Base-by-base conservation (phyloP, 2,329 filamentous ascomycete genomes). In the Aspergillus chevalieri region DNA sequence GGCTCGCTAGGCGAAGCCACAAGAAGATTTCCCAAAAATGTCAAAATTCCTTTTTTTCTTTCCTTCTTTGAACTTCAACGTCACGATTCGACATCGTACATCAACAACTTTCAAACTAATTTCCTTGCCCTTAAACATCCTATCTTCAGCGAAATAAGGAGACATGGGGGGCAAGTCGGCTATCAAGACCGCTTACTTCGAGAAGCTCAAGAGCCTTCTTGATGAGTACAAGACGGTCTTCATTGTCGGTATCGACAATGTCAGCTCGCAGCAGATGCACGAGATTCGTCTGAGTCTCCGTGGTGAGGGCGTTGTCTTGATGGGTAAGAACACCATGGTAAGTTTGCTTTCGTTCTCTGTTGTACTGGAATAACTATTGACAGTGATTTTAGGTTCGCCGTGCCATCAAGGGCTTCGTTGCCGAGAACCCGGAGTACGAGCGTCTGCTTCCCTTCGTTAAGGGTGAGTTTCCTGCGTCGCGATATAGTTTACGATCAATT, bases 321-420 rank as follows among this genome's bases (percentile, higher is more conserved):
- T 97, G 93, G 93, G 92, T 74, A 97, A 96, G 87, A 98, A 98
- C 86, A 98, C 93, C 78, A 98, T 98, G 93, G 92, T 93, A 77
- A 53, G 80, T 65, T 34, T 22, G 44, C 54, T 19, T 19, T 17
- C 4, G 9, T 9, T 15, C 5, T 30, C 6, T 28, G 12, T 26
- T 22, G 5, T 9, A 19, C n/a, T 6, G 21, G n/a, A 36, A 17
- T 15, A 12, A 19, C 48, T 24, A 52, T 44, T 57, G 47, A 53
- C 47, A 21, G 41, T 12, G 22, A 43, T 46, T 58, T 51, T 48
- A 90, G 87, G 86, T 95, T 72, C 93, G 93, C 75, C 91, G 93
- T 81, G 94, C 93, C 67, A 82, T 98, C 73, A 95, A 92, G 82
- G 92, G 88, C 72, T 95, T 98, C 81, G 72, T 96, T 67, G 47